phyloP scores from a whole-genome alignment of 176 grass and related monocot species.

The Aegilops umbellulata region DNA sequence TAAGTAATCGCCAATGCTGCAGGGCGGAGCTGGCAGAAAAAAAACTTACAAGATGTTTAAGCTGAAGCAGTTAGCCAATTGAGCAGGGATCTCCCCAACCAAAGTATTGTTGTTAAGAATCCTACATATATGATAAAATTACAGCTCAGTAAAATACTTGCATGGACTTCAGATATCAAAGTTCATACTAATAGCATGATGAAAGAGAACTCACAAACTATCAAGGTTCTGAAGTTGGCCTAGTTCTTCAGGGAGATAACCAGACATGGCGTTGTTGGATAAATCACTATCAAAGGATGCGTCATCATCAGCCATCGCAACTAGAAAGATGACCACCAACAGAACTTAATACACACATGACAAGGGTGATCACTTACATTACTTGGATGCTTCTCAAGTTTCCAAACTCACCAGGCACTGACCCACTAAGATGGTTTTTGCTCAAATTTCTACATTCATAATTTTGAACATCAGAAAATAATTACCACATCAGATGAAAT shows the following conservation, averaged over 20 bases:
- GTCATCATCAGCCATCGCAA: not conserved
- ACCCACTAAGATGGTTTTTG: slow-evolving; percentile 73
- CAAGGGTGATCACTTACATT: slow-evolving; percentile 65
- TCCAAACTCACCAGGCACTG: slow-evolving; percentile 85
- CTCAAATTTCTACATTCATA: slow-evolving; percentile 69
- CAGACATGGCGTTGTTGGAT: slow-evolving; percentile 72
- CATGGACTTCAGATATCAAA: not conserved
- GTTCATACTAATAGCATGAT: not conserved
- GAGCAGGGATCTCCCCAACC: slow-evolving; percentile 78
- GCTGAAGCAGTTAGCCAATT: slow-evolving; percentile 92
- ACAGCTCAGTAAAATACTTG: slow-evolving; percentile 12
- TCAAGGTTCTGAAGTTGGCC: slow-evolving; percentile 89
- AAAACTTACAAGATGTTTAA: slow-evolving; percentile 76
- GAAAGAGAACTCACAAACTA: slow-evolving; percentile 70
- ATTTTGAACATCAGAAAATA: slow-evolving; percentile 21
- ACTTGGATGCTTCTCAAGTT: slow-evolving; percentile 93
- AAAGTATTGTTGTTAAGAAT: slow-evolving; percentile 96
- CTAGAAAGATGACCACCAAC: not conserved
- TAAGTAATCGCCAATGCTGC: not conserved
- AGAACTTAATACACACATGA: not conserved
- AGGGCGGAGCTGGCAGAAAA: not conserved
- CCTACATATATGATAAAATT: slow-evolving; percentile 42
- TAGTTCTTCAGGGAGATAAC: slow-evolving; percentile 81
- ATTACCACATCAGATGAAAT: not conserved
- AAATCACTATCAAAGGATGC: slow-evolving; percentile 63